Conservation (phyloP, 192 early-diverging fungal species). For the Podila minutissima region DNA sequence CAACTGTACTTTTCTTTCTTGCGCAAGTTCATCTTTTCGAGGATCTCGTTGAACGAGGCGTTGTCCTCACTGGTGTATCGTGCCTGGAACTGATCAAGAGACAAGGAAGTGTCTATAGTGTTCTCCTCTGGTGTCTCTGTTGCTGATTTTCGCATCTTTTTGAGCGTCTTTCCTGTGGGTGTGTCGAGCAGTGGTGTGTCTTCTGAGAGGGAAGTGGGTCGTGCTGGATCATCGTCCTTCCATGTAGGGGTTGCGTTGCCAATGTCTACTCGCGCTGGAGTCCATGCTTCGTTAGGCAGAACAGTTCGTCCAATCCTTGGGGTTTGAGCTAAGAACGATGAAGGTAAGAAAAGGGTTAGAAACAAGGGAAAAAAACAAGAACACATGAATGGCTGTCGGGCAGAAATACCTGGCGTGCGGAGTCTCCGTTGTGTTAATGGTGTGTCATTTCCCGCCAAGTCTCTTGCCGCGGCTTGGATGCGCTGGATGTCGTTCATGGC, state of each 20-base stretch:
- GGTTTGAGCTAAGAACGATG: conserved; percentile 15
- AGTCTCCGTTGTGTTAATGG: conserved; percentile 27
- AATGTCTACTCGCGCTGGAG: conserved; percentile 36
- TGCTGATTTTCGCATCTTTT: conserved; percentile 1
- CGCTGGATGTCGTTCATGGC: conserved; percentile 42
- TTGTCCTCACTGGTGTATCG: conserved; percentile 86
- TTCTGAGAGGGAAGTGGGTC: neutral
- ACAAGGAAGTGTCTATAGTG: conserved; percentile 58
- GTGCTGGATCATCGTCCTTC: conserved; percentile 11
- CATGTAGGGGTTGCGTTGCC: conserved; percentile 17
- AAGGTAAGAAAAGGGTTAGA: neutral
- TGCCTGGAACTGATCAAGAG: conserved; percentile 78
- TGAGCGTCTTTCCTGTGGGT: conserved; percentile 14
- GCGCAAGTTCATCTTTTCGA: conserved; percentile 69
- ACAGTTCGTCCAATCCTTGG: conserved; percentile 15
- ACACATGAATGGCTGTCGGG: neutral
- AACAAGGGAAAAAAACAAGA: neutral
- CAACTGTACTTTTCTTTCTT: conserved; percentile 69
- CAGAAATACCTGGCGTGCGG: conserved; percentile 40
- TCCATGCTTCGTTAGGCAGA: conserved; percentile 37
- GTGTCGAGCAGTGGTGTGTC: conserved; percentile 33
- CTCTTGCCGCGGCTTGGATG: conserved; percentile 39
- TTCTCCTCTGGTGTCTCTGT: conserved; percentile 8
- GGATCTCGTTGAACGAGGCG: conserved; percentile 74
- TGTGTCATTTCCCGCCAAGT: conserved; percentile 49